Evolutionary conservation across 805 yeast species (phyloP).

Genomic region (Barnettozyma wickerhamii): DNA sequence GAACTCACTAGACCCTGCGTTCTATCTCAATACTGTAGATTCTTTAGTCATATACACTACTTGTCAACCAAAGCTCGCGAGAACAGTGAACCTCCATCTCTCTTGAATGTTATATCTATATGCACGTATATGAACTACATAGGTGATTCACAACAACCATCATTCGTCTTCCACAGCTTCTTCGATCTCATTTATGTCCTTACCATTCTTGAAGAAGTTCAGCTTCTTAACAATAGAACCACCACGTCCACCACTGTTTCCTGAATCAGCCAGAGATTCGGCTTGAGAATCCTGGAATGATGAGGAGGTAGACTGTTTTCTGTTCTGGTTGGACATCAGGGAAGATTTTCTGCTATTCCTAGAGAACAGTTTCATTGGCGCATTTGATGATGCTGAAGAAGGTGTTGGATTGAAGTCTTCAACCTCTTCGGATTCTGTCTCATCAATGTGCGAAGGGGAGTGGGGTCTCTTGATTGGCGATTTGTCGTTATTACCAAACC

Average conservation of each 20-base stretch:
- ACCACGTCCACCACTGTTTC: neutral
- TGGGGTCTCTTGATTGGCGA: slow-evolving; percentile 18
- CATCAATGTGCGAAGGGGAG: slow-evolving; percentile 13
- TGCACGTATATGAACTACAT: too few relatives aligned
- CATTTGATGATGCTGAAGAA: neutral
- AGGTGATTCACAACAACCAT: neutral
- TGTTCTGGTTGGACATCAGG: slow-evolving; percentile 2
- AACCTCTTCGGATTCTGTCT: slow-evolving; percentile 13
- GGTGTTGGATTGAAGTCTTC: slow-evolving; percentile 18
- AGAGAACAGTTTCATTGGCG: slow-evolving; percentile 20
- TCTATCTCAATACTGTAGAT: too few relatives aligned
- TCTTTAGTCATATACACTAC: too few relatives aligned
- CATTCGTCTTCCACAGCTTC: slow-evolving; percentile 17
- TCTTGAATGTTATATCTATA: too few relatives aligned
- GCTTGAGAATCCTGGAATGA: slow-evolving; percentile 9
- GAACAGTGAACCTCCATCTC: too few relatives aligned
- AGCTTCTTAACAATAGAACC: slow-evolving; percentile 20
- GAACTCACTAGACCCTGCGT: too few relatives aligned
- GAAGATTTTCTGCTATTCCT: slow-evolving; percentile 17
- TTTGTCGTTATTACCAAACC: slow-evolving; percentile 28
- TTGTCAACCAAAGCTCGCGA: too few relatives aligned
- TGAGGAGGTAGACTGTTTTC: slow-evolving; percentile 21
- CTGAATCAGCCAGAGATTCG: slow-evolving; percentile 4
- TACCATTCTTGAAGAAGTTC: slow-evolving; percentile 19
- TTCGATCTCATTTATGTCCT: slow-evolving; percentile 13